Evolutionary conservation across 2,329 filamentous ascomycete genomes (phyloP).

Genomic region (Neobulgaria alba): DNA sequence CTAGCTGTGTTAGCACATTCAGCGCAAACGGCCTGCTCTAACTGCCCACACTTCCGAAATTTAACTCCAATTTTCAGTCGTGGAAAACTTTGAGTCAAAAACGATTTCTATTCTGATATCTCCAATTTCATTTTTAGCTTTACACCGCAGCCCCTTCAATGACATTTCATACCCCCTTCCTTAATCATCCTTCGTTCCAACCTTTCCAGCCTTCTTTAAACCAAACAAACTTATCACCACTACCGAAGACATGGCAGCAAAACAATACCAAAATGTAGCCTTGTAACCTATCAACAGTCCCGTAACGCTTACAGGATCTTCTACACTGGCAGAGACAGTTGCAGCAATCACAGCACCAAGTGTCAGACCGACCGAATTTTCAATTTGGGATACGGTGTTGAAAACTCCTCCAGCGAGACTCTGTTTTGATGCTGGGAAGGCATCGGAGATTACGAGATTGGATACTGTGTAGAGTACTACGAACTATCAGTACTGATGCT

Average conservation of each 20-base stretch:
- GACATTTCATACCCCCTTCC: no score
- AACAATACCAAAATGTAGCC: slow-evolving; percentile 45
- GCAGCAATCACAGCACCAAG: slow-evolving; percentile 40
- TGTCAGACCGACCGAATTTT: slow-evolving; percentile 43
- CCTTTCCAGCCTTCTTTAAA: no score
- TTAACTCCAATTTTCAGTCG: no score
- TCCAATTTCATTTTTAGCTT: no score
- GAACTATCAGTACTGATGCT: slow-evolving; percentile 33
- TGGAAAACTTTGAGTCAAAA: no score
- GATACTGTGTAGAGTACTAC: slow-evolving; percentile 49
- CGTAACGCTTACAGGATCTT: slow-evolving; percentile 10
- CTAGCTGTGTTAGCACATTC: no score
- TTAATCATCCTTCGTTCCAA: no score
- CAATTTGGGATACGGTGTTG: slow-evolving; percentile 49
- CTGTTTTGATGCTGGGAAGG: slow-evolving; percentile 48
- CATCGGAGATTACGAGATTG: slow-evolving; percentile 42
- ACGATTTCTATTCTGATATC: no score
- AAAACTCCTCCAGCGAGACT: slow-evolving; percentile 54
- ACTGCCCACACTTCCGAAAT: no score
- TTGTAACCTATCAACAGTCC: slow-evolving; percentile 41
- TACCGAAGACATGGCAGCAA: slow-evolving; percentile 35
- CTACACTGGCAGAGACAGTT: slow-evolving; percentile 34
- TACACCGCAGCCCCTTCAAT: no score
- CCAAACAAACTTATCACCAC: no score
- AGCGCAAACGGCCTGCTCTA: no score